These are phyloP conservation scores for Tuber microsphaerosporum DNA, from an alignment of 495 filamentous ascomycete species.

Conservation along the genomic window DNA sequence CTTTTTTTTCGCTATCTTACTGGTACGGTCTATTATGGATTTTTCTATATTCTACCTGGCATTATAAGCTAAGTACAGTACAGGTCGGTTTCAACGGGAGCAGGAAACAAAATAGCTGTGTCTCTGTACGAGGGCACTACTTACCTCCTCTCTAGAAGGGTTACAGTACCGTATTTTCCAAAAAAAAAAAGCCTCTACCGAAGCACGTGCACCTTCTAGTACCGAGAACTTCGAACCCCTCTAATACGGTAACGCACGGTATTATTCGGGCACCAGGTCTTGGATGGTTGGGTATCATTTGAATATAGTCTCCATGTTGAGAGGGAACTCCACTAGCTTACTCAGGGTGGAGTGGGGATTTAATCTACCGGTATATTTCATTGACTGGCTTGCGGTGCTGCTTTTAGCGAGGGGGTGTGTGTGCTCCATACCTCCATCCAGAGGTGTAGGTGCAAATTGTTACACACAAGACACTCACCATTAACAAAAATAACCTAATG, in stretches of 20 bases:
- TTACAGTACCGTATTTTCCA: too few species aligned
- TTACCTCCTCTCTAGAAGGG: too few species aligned
- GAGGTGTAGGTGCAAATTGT: neutral
- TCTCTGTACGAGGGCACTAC: too few species aligned
- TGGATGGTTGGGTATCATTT: neutral
- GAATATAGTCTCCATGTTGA: neutral
- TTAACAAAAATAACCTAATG: neutral
- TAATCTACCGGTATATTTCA: neutral
- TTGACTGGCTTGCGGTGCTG: neutral
- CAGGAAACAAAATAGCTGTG: too few species aligned
- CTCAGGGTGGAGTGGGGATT: neutral
- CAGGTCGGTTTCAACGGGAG: too few species aligned
- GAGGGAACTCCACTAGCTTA: neutral
- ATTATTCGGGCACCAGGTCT: neutral
- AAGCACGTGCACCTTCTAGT: too few species aligned
- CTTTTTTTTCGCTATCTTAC: too few species aligned
- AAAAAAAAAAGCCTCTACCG: too few species aligned
- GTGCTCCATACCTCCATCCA: neutral
- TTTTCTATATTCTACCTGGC: too few species aligned
- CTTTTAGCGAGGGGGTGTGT: neutral
- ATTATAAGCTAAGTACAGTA: too few species aligned
- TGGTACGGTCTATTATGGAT: too few species aligned
- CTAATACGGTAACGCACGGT: neutral
- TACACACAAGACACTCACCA: neutral
- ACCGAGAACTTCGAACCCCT: too few species aligned